These are phyloP conservation scores for Ceratocystis papillata DNA, from an alignment of 2,329 filamentous ascomycete genomes.

Conservation along the genomic window DNA sequence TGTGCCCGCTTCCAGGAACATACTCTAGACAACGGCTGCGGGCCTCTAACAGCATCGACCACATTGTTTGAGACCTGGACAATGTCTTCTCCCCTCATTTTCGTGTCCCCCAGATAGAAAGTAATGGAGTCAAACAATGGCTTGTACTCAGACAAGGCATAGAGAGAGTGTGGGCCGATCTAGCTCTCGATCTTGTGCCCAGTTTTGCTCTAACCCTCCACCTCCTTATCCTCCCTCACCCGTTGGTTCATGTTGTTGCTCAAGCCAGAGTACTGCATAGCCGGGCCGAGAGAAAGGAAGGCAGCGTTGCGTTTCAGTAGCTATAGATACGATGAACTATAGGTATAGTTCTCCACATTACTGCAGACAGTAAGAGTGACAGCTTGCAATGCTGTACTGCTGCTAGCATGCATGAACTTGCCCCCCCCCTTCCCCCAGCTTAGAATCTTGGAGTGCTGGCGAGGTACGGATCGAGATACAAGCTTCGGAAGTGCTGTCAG, in stretches of 20 bases:
- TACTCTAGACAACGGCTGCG: neutral
- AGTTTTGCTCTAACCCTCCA: neutral
- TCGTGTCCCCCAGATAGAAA: neutral
- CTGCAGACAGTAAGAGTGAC: neutral
- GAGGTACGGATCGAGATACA: neutral
- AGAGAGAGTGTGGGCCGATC: neutral
- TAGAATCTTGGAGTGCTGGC: neutral
- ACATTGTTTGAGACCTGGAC: constrained; percentile 2
- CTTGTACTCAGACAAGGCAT: neutral
- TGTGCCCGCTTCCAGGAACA: constrained; percentile 7
- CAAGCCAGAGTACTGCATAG: constrained; percentile 1
- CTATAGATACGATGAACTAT: neutral
- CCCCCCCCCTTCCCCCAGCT: neutral
- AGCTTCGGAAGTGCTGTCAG: neutral
- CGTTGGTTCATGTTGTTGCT: constrained; percentile 5
- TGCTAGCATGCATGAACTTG: neutral
- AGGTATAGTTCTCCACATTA: neutral
- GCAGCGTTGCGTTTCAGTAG: neutral
- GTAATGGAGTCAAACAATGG: neutral
- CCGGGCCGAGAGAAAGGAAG: neutral
- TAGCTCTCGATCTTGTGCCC: constrained; percentile 4
- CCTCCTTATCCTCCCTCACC: neutral
- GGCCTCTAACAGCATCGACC: neutral
- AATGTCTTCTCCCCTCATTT: neutral
- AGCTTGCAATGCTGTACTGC: neutral